Conservation (phyloP, 805 yeast genomes). For the Candida maris region DNA sequence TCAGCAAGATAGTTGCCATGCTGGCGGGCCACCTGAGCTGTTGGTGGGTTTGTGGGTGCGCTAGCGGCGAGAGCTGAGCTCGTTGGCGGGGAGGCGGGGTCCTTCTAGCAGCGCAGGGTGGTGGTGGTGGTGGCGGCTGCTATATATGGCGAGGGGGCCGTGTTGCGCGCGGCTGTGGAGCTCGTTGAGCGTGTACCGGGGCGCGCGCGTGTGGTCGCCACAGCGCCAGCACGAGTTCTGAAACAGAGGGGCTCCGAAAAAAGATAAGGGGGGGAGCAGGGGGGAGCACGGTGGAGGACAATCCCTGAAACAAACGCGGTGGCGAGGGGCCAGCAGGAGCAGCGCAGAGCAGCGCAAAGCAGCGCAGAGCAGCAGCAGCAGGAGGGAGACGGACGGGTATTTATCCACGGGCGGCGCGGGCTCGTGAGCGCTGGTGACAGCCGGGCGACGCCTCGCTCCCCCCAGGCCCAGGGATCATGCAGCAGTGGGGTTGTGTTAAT, state of each 20-base stretch:
- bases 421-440: too few species aligned
- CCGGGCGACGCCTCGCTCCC: background rate
- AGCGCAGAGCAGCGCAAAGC: background rate
- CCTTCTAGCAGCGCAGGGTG: too few species aligned
- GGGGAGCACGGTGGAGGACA: background rate
- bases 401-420: background rate
- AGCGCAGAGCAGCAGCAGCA: background rate
- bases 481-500: background rate
- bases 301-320: constrained; percentile 2
- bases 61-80: background rate
- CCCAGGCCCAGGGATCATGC: background rate
- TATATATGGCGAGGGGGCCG: constrained; percentile 1
- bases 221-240: too few species aligned
- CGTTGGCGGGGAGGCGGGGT: too few species aligned
- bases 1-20: too few species aligned
- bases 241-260: constrained; percentile 1
- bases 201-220: too few species aligned
- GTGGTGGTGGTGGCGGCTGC: too few species aligned
- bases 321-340: constrained; percentile 1
- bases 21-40: too few species aligned
- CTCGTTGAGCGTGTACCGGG: too few species aligned
- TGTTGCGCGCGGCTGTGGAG: too few species aligned
- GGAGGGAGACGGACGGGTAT: background rate
- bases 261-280: background rate
- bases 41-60: too few species aligned